phyloP scores from a whole-genome alignment of 169 alveolate species.

The Blepharisma undulans region DNA sequence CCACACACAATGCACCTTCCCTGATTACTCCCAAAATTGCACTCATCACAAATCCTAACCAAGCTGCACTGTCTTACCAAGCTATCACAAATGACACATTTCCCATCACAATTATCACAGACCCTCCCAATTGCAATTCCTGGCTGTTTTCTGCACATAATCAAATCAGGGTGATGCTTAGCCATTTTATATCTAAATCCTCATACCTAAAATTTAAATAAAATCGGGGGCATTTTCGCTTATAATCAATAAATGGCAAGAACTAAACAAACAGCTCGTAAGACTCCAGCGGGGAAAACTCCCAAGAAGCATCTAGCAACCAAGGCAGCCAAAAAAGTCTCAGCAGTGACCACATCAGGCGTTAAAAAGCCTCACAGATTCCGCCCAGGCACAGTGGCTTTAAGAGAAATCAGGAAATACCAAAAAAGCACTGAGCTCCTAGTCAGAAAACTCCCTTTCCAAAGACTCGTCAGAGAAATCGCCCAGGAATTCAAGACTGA shows the following conservation, averaged over 20 bases:
- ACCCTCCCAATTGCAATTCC: constrained; percentile 98
- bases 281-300: constrained; percentile 97
- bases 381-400: constrained; percentile 99
- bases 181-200: constrained; percentile 32
- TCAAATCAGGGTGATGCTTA: constrained; percentile 90
- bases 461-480: constrained; percentile 95
- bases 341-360: constrained; percentile 88
- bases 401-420: constrained; percentile 97
- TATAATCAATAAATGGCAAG: constrained; percentile 90
- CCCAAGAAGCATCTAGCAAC: constrained; percentile 98
- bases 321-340: constrained; percentile 98
- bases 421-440: constrained; percentile 93
- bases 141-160: constrained; percentile 98
- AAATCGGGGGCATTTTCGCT: background rate
- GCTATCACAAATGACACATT: constrained; percentile 99
- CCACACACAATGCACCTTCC: constrained; percentile 99
- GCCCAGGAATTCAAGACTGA: constrained; percentile 98
- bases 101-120: constrained; percentile 98
- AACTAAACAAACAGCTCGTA: constrained; percentile 98
- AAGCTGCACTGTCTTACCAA: constrained; percentile 96
- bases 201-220: background rate
- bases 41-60: constrained; percentile 98
- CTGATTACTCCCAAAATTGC: constrained; percentile 96
- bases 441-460: constrained; percentile 95
- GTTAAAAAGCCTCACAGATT: constrained; percentile 94